Conservation (phyloP, 2,329 filamentous ascomycete species). For the Mollisiaceae sp. region DNA sequence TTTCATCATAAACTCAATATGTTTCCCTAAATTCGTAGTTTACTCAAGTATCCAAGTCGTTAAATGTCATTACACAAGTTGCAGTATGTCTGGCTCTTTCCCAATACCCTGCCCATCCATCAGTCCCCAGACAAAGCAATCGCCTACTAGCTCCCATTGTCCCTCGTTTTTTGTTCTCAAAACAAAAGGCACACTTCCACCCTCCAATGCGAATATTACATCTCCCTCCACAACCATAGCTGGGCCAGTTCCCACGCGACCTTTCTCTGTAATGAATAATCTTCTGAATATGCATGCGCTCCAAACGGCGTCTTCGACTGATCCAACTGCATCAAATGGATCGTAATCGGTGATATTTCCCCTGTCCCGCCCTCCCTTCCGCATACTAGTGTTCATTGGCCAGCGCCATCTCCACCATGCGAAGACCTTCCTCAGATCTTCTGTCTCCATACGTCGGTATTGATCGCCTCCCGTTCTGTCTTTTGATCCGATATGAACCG, state of each 20-base stretch:
- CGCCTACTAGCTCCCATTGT: not conserved
- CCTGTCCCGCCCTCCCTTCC: not conserved
- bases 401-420: not conserved
- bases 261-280: conserved; percentile 3
- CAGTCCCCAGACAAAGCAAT: not conserved
- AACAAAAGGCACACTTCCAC: conserved; percentile 3
- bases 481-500: not conserved
- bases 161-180: not conserved
- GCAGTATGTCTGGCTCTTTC: not conserved
- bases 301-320: not conserved
- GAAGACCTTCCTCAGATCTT: not conserved
- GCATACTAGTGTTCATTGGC: not conserved
- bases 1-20: too few species aligned
- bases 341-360: not conserved
- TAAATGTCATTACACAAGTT: too few species aligned
- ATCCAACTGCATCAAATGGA: not conserved
- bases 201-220: not conserved
- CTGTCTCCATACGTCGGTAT: not conserved
- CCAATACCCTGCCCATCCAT: not conserved
- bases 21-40: too few species aligned
- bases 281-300: not conserved
- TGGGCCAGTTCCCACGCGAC: not conserved
- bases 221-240: not conserved
- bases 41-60: too few species aligned
- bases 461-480: not conserved